Evolutionary conservation across 208 protist species (phyloP), one percentile per base, ranked within the genome.

Genomic region (Wallacemonas sp.): DNA sequence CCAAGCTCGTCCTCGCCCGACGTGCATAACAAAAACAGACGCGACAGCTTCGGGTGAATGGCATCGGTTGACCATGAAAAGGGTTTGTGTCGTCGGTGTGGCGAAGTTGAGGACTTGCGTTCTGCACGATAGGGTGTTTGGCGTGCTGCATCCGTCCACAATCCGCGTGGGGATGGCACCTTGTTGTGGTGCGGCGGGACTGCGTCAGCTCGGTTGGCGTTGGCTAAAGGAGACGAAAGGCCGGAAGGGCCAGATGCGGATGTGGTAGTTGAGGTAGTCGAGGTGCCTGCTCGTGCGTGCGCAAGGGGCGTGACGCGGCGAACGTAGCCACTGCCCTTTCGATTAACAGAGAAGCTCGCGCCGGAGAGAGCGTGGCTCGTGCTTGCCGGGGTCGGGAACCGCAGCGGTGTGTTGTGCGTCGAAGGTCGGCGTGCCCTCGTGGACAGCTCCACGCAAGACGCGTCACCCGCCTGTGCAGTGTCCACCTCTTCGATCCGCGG

Each of bases 1-100:
- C 66, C 79, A 5, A 74, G 79, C 9, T 19, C 62, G 27, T 83
- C 79, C 54, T 84, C 79, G 44, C 44, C 21, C 15, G 38, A 17
- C 2, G 4, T 14, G 56, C 56, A 62, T 2, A 62, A 6, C 6
- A 12, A 14, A 19, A 58, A 58, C 30, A 58, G 51, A 12, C 51
- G 51, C 17, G 28, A 2, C 14, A 58, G 30, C 30, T 58, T 58
- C 3, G n/a, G 33, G 51, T 58, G 51, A 17, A 39, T 38, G 0
- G 5, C 12, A 8, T 39, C 17, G n/a, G 51, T 27, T 21, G 51
- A 42, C 51, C 51, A 58, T n/a, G 51, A 8, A 21, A 58, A 58
- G 11, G 51, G 51, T 22, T 34, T 62, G 19, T 21, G 24, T 31
- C 11, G 56, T 21, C 28, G 33, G 6, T 6, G 56, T 46, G 19